These are phyloP conservation scores for Pyrrhoderma noxium DNA, from an alignment of 1,284 basidiomycete genomes.

Conservation along the genomic window DNA sequence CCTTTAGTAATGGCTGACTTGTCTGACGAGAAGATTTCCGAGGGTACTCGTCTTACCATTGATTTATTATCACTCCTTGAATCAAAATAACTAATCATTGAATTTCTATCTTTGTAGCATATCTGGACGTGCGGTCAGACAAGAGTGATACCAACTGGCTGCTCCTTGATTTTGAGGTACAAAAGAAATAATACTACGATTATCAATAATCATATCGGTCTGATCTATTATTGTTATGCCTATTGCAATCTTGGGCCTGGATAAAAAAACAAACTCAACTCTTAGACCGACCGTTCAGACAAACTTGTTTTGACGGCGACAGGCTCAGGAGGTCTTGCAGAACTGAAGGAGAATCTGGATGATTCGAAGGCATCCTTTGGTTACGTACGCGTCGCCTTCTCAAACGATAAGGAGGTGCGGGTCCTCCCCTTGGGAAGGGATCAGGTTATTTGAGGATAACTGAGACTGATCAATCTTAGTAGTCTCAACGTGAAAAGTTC, in stretches of 20 bases:
- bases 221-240: constrained; percentile 16
- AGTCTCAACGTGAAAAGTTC: constrained; percentile 81
- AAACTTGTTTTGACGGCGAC: constrained; percentile 70
- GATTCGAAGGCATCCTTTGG: constrained; percentile 74
- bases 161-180: constrained; percentile 78
- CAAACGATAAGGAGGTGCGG: constrained; percentile 68
- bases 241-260: too few relatives aligned
- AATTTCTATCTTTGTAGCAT: too few relatives aligned
- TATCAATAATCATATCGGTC: constrained; percentile 2
- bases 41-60: constrained; percentile 48
- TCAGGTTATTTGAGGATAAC: too few relatives aligned
- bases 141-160: constrained; percentile 83
- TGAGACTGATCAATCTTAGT: not conserved
- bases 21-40: constrained; percentile 65
- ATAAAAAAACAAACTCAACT: too few relatives aligned
- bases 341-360: constrained; percentile 69
- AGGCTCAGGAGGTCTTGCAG: constrained; percentile 70
- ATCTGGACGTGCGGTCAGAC: constrained; percentile 76
- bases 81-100: too few relatives aligned
- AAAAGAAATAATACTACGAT: constrained; percentile 18
- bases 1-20: constrained; percentile 68
- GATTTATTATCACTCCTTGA: too few relatives aligned
- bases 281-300: constrained; percentile 65
- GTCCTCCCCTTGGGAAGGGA: too few relatives aligned
- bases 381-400: constrained; percentile 76